A percentile compares a stretch with the other conserved stretches of the same genome.
Conservation (phyloP, 495 filamentous ascomycete species). For the Aspergillus avenaceus region DNA sequence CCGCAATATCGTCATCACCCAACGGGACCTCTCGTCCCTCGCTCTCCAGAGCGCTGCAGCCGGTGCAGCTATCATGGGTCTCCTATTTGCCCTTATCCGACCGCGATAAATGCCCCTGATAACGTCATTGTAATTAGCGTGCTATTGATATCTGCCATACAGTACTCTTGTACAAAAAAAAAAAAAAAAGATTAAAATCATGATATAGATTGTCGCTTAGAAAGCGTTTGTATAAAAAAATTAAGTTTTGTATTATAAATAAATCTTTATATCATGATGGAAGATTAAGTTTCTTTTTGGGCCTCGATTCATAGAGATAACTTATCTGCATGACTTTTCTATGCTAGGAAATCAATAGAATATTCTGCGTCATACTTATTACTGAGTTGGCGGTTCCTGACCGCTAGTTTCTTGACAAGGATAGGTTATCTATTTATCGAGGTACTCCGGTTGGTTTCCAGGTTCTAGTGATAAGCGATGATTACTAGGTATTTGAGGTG, state of each 20-base stretch:
- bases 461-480: not conserved
- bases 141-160: not conserved
- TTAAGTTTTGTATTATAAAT: not conserved
- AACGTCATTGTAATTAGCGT: not conserved
- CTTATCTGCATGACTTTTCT: not conserved
- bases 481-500: too few species aligned
- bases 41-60: conserved; percentile 69
- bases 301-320: not conserved
- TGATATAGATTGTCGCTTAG: not conserved
- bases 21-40: conserved; percentile 69
- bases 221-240: not conserved
- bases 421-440: too few species aligned
- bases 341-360: not conserved
- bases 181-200: not conserved
- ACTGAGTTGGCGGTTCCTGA: not conserved
- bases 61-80: conserved; percentile 60
- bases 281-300: not conserved
- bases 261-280: not conserved
- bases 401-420: not conserved
- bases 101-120: conserved; percentile 27
- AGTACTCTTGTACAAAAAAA: not conserved
- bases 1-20: conserved; percentile 58
- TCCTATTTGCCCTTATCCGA: conserved; percentile 57
- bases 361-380: not conserved
- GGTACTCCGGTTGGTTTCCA: too few species aligned